Percentiles rank a stretch among this genome's conserved stretches.
These are phyloP conservation scores for Picochlorum sp. DNA, from an alignment of 139 green algal species.

Conservation along the genomic window DNA sequence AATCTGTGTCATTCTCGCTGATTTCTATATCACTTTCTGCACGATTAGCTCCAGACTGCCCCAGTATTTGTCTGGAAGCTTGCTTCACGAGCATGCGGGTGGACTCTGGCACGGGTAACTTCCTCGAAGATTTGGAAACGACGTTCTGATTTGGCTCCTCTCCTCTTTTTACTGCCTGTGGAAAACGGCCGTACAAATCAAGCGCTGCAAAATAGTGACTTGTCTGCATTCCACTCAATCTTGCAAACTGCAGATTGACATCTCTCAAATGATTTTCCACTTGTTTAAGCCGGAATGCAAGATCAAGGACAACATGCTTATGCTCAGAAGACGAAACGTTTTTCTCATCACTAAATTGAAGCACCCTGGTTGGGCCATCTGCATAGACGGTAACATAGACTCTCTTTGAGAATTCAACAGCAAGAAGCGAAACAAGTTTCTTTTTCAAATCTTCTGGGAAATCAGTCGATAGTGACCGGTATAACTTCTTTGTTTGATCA, in stretches of 20 bases:
- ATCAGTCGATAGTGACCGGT: slow-evolving; percentile 15
- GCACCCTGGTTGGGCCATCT: slow-evolving; percentile 76
- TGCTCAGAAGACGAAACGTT: slow-evolving; percentile 35
- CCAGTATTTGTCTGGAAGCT: slow-evolving; percentile 9
- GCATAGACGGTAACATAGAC: slow-evolving; percentile 76
- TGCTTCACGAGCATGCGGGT: not conserved
- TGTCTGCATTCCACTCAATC: slow-evolving; percentile 31
- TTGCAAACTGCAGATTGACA: slow-evolving; percentile 34
- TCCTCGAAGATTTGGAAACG: slow-evolving; percentile 7
- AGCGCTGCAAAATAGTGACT: slow-evolving; percentile 12
- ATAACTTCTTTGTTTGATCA: slow-evolving; percentile 3
- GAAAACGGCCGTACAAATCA: slow-evolving; percentile 41
- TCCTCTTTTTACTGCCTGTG: not conserved
- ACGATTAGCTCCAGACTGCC: not conserved
- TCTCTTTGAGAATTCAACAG: slow-evolving; percentile 44
- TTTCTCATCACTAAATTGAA: slow-evolving; percentile 69
- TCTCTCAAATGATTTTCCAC: slow-evolving; percentile 38
- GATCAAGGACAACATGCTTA: slow-evolving; percentile 47
- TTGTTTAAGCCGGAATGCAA: slow-evolving; percentile 44
- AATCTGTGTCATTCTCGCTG: too few relatives aligned
- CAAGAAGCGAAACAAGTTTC: slow-evolving; percentile 39
- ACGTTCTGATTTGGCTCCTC: not conserved
- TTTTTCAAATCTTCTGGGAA: slow-evolving; percentile 37
- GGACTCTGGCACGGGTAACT: slow-evolving; percentile 14
- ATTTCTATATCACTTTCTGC: too few relatives aligned